Conservation (phyloP, 441 rosid genomes). For the Adansonia madagascariensis region DNA sequence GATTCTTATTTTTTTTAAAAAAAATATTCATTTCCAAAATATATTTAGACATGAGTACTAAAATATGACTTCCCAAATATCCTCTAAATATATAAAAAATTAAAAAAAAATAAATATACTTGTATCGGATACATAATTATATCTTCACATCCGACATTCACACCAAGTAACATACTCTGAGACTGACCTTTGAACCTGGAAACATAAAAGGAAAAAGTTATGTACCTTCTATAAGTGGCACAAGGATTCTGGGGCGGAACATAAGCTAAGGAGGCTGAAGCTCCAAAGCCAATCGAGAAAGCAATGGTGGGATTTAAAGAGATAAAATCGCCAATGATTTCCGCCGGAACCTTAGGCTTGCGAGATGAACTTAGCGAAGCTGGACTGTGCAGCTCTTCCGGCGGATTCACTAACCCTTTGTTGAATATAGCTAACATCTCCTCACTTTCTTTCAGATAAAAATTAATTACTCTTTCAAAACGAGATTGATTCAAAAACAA, state of each 20-base stretch:
- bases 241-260: slow-evolving; percentile 45
- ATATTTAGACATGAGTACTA: too few relatives aligned
- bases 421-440: slow-evolving; percentile 81
- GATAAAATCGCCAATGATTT: slow-evolving; percentile 60
- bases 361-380: slow-evolving; percentile 58
- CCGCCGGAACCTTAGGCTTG: slow-evolving; percentile 62
- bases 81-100: too few relatives aligned
- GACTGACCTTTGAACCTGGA: too few relatives aligned
- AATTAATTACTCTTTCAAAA: slow-evolving; percentile 30
- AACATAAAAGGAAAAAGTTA: too few relatives aligned
- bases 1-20: too few relatives aligned
- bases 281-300: slow-evolving; percentile 59
- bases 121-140: too few relatives aligned
- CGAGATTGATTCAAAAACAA: background rate
- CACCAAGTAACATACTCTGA: too few relatives aligned
- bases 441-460: background rate
- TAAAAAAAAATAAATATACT: too few relatives aligned
- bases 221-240: slow-evolving; percentile 54
- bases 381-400: slow-evolving; percentile 86
- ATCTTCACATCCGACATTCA: too few relatives aligned
- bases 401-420: slow-evolving; percentile 72
- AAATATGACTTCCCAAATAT: too few relatives aligned
- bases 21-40: too few relatives aligned
- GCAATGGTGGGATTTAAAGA: slow-evolving; percentile 54
- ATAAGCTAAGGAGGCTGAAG: slow-evolving; percentile 66